Base-by-base conservation (phyloP, 768 basidiomycete genomes). In the Omphalotus guepiniiformis region DNA sequence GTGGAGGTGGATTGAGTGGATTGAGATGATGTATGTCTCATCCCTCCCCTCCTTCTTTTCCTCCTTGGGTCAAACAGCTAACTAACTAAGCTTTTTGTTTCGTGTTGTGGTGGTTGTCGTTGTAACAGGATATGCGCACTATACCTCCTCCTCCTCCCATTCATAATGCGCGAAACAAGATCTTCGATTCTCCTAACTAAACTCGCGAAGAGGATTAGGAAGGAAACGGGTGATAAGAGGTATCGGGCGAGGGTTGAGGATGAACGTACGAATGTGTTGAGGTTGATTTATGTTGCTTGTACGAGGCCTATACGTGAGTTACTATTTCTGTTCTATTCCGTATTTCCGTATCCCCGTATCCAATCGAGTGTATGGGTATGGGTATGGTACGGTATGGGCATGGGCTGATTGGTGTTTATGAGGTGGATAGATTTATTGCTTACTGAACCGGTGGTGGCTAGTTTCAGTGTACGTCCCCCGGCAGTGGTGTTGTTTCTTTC, bases 1-100 rank as follows among this genome's bases (percentile, higher is more conserved):
- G 52, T 91, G 89, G 87, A 70, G 87, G 21, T 91, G 88, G 87
- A 88, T 93, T 21, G 80, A 89, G 56, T 91, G 88, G 88, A 74
- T 88, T 8, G 80, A 82, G 52, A 68, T 81, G 56, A 86, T 84
- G 83, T 80, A 39, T 2, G 69, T 63, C 7, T n/a, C n/a, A n/a
- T 26, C 25, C 34, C 34, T 46, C 56, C 58, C 4, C 12, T 28
- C 27, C 9, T 35, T 41, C 13, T 8, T 45, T 38, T 45, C 16
- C 34, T 40, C n/a, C n/a, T n/a, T n/a, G n/a, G n/a, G n/a, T n/a
- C n/a, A n/a, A n/a, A 21, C 22, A 26, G n/a, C 2, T 4, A 8
- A 12, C 9, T 27, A 22, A 6, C 23, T 6, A n/a, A n/a, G 35
- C n/a, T 37, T 6, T 37, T 37, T 6, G 3, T 27, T 23, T 42